phyloP scores from a whole-genome alignment of 108 stramenopile genomes.

The Discostella stelligeroides region DNA sequence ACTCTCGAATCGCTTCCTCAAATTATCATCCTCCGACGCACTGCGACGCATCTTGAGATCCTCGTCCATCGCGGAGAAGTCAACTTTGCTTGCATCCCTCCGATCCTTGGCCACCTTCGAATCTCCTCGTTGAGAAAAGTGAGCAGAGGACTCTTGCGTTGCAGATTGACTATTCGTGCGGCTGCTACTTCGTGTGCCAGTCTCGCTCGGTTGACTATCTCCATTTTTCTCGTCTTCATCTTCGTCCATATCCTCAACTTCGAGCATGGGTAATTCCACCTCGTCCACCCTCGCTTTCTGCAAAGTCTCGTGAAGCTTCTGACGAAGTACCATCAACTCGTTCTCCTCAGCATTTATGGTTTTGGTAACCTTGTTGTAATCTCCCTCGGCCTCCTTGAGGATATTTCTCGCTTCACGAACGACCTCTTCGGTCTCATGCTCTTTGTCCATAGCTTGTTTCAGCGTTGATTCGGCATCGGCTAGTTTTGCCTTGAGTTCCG shows the following conservation, averaged over 20 bases:
- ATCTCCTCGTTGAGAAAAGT: slow-evolving; percentile 83
- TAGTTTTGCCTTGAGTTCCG: slow-evolving; percentile 61
- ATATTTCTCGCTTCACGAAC: slow-evolving; percentile 67
- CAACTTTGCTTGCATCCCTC: slow-evolving; percentile 69
- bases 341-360: slow-evolving; percentile 67
- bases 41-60: slow-evolving; percentile 63
- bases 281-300: slow-evolving; percentile 90
- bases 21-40: slow-evolving; percentile 74
- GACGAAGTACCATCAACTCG: slow-evolving; percentile 78
- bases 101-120: slow-evolving; percentile 79
- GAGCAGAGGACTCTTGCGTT: slow-evolving; percentile 66
- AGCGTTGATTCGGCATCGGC: slow-evolving; percentile 76
- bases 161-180: slow-evolving; percentile 43
- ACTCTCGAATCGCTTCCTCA: slow-evolving; percentile 81
- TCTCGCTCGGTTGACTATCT: slow-evolving; percentile 39
- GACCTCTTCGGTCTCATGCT: slow-evolving; percentile 67
- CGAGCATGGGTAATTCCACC: slow-evolving; percentile 76
- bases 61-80: slow-evolving; percentile 72
- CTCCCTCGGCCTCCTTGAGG: slow-evolving; percentile 67
- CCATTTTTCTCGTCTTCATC: slow-evolving; percentile 59
- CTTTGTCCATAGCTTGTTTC: slow-evolving; percentile 58
- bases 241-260: slow-evolving; percentile 43
- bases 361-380: slow-evolving; percentile 64
- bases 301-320: slow-evolving; percentile 89
- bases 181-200: slow-evolving; percentile 13